These are phyloP conservation scores for Arachnopeziza araneosa DNA, from an alignment of 2,329 filamentous ascomycete species.

Conservation along the genomic window DNA sequence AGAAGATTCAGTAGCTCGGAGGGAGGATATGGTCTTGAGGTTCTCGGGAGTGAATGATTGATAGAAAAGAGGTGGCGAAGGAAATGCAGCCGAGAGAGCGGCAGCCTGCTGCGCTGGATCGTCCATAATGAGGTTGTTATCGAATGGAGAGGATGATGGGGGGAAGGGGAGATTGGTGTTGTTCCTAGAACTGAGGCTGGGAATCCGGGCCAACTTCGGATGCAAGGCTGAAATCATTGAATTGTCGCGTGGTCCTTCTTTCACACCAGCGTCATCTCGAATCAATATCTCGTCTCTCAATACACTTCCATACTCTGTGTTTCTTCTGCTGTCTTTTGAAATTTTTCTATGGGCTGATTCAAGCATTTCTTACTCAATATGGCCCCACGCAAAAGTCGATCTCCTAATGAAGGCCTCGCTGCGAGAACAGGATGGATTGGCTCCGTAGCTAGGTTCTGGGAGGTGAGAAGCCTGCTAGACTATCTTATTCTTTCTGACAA, in stretches of 20 bases:
- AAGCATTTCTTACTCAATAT: constrained; percentile 1
- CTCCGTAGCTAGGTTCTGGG: constrained; percentile 31
- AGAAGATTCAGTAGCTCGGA: constrained; percentile 32
- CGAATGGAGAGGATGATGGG: neutral
- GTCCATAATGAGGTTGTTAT: constrained; percentile 45
- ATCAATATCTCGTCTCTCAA: neutral
- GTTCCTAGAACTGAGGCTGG: neutral
- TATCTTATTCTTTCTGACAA: constrained; percentile 4
- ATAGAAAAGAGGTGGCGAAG: constrained; percentile 86
- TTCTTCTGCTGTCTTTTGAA: constrained; percentile 1
- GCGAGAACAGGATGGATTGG: constrained; percentile 25
- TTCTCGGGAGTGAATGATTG: constrained; percentile 78
- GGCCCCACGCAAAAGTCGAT: constrained; percentile 18
- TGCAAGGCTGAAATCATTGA: neutral
- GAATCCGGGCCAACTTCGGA: neutral
- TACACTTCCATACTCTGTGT: constrained; percentile 1
- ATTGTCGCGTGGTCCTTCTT: neutral
- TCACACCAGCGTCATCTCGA: neutral
- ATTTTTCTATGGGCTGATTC: neutral
- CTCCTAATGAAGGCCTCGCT: constrained; percentile 19
- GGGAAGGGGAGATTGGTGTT: neutral
- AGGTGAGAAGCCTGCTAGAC: constrained; percentile 15
- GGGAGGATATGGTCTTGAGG: constrained; percentile 49
- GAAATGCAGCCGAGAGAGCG: constrained; percentile 63
- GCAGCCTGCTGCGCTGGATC: constrained; percentile 43